Base-by-base conservation (phyloP, 2,329 filamentous ascomycete species). In the Pyrenochaeta sp. region DNA sequence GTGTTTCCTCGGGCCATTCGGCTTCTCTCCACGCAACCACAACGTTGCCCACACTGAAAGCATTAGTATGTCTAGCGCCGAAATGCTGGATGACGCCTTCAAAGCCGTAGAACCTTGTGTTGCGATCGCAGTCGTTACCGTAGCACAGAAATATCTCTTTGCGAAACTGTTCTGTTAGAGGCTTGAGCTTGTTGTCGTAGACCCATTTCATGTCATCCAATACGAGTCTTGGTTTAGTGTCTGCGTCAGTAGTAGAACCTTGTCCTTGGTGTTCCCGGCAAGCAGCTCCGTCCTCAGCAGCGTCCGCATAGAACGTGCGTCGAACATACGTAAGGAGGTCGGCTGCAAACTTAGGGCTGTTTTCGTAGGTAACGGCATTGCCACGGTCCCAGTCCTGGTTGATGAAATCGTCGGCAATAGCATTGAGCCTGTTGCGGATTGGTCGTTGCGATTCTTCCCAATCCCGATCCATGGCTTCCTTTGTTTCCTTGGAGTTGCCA, bases 151-250 rank as follows among this genome's bases (percentile, higher is more conserved):
- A 95, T 9, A 93, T 78, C 54, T 93, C 90, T 69, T 88, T 90
- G 65, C 87, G 83, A 66, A 84, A 83, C 45, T 81, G 78, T 61
- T 92, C 89, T 2, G 89, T 91, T 52, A 87, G 78, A 25, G 87
- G 86, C 69, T 88, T 91, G 72, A 95, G 83, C 73, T 92, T 93
- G 65, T 86, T 86, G 69, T 93, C 91, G 73, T 91, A 93, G 30
- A 93, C 81, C 87, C 90, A 94, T 76, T 91, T 93, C 91, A 95
- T 93, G 70, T 93, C 92, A 72, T 94, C 91, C 65, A 95, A 78
- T 1, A 89, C 90, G 51, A 94, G 80, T 70, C 84, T 88, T 72
- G 86, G 83, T 27, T 83, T 86, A 66, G 82, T 85, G 6, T 85
- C 82, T 46, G 56, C 46, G 30, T 50, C 40, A 27, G 63, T 51